phyloP scores from a whole-genome alignment of 257 asterid species.

The Nicotiana otophora region DNA sequence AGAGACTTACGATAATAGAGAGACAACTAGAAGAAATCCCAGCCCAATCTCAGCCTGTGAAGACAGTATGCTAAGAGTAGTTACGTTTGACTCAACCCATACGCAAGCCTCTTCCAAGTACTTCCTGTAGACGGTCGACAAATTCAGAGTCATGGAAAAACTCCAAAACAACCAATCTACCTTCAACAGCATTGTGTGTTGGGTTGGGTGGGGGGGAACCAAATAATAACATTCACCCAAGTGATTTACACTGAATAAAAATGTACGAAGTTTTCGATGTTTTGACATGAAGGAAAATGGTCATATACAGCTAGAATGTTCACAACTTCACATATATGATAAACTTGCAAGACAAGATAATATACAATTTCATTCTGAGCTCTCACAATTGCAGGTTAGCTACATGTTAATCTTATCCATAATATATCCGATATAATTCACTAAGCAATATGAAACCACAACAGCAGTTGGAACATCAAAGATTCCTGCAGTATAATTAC shows the following conservation, averaged over 20 bases:
- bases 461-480: not conserved
- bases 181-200: not conserved
- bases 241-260: not conserved
- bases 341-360: not conserved
- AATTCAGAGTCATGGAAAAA: constrained; percentile 14
- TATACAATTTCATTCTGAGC: not conserved
- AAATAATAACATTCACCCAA: not conserved
- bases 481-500: not conserved
- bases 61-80: constrained; percentile 68
- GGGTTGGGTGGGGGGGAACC: not conserved
- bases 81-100: constrained; percentile 92
- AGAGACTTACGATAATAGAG: constrained; percentile 2
- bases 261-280: not conserved
- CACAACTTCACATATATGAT: not conserved
- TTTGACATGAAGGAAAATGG: not conserved
- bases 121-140: constrained; percentile 49
- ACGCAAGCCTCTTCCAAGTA: constrained; percentile 90
- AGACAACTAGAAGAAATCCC: constrained; percentile 4
- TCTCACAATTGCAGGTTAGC: not conserved
- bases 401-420: not conserved
- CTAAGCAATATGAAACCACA: not conserved
- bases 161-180: not conserved
- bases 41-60: constrained; percentile 73
- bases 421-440: not conserved
- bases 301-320: not conserved